phyloP scores from a whole-genome alignment of 1,139 yeast species.

The Hanseniaspora uvarum region DNA sequence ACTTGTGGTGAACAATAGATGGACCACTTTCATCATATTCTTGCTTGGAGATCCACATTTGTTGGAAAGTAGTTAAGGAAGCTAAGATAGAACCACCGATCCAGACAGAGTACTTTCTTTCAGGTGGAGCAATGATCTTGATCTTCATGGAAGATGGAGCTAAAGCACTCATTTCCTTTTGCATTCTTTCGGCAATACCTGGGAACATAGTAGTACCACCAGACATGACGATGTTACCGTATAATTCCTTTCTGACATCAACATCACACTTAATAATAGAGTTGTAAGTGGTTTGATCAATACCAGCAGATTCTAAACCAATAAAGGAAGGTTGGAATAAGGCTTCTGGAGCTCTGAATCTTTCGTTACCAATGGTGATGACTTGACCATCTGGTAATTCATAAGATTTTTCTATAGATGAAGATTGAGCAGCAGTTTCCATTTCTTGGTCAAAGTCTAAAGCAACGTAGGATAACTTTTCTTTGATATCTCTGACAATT shows the following conservation, averaged over 20 bases:
- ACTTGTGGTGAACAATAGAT: slow-evolving; percentile 98
- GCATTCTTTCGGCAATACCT: slow-evolving; percentile 99
- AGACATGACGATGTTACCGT: slow-evolving; percentile 98
- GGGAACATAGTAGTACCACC: slow-evolving; percentile 99
- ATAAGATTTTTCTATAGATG: slow-evolving; percentile 96
- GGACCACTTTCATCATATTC: slow-evolving; percentile 99
- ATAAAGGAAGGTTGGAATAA: slow-evolving; percentile 96
- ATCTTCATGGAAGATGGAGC: slow-evolving; percentile 99
- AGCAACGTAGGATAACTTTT: slow-evolving; percentile 96
- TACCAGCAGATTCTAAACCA: slow-evolving; percentile 98
- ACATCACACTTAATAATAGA: slow-evolving; percentile 98
- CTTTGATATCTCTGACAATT: slow-evolving; percentile 98
- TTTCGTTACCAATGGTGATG: slow-evolving; percentile 98
- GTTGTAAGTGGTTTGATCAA: slow-evolving; percentile 98
- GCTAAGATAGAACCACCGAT: slow-evolving; percentile 99
- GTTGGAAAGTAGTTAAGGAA: slow-evolving; percentile 97
- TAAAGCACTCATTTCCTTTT: slow-evolving; percentile 97
- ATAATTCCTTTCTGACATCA: slow-evolving; percentile 97
- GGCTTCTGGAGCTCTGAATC: slow-evolving; percentile 99
- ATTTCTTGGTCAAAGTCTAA: slow-evolving; percentile 94
- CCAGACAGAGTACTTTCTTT: slow-evolving; percentile 99
- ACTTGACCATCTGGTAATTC: slow-evolving; percentile 99
- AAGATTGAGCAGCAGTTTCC: slow-evolving; percentile 98
- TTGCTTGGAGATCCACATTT: slow-evolving; percentile 99
- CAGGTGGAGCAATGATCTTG: slow-evolving; percentile 98